Conservation (phyloP, 495 filamentous ascomycete species). For the Penicillium steckii region DNA sequence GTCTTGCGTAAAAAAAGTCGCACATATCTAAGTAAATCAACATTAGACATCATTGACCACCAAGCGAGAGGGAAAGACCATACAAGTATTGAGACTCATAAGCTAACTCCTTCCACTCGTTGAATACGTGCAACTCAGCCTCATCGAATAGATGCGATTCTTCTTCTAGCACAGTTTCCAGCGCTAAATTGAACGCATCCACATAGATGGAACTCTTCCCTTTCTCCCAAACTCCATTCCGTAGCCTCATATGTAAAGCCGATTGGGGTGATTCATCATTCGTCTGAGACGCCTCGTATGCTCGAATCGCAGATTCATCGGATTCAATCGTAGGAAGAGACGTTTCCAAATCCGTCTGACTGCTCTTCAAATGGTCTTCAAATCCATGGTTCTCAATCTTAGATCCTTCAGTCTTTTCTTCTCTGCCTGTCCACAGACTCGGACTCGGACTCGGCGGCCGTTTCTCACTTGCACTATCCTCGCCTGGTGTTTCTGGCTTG, state of each 20-base stretch:
- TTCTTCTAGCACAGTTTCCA: constrained; percentile 87
- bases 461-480: constrained; percentile 6
- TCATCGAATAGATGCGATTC: constrained; percentile 85
- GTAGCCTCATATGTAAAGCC: constrained; percentile 47
- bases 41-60: background rate
- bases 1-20: constrained; percentile 93
- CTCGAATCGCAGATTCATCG: constrained; percentile 70
- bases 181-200: constrained; percentile 91
- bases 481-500: background rate
- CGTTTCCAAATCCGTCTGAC: constrained; percentile 71
- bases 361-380: constrained; percentile 35
- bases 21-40: constrained; percentile 62
- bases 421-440: constrained; percentile 6
- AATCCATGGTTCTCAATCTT: constrained; percentile 12
- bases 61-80: constrained; percentile 26
- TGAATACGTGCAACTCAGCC: constrained; percentile 76
- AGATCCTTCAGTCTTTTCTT: too few relatives aligned
- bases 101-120: constrained; percentile 65
- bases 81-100: constrained; percentile 95
- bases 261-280: constrained; percentile 15
- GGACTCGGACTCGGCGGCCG: constrained; percentile 19
- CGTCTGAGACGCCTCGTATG: constrained; percentile 67
- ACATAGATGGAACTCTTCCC: constrained; percentile 90
- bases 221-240: constrained; percentile 55
- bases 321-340: constrained; percentile 67